A percentile compares a stretch with the other conserved stretches of the same genome.
These are phyloP conservation scores for Leishmania arabica DNA, from an alignment of 208 protist genomes.

Conservation along the genomic window DNA sequence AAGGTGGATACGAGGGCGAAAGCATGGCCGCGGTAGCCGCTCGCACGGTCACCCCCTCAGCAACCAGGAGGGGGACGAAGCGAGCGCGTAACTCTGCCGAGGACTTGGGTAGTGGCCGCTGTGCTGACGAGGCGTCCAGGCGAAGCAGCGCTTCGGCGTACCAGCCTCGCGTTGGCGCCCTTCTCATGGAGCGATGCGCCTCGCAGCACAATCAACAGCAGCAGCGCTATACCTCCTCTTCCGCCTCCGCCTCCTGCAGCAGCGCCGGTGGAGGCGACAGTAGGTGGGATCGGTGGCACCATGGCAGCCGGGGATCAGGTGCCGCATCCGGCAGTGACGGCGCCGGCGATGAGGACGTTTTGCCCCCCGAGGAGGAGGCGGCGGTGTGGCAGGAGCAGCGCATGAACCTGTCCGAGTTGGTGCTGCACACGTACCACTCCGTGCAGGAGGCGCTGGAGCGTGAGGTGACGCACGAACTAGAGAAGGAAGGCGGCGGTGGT, in stretches of 20 bases:
- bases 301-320: background rate
- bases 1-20: slow-evolving; percentile 52
- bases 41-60: slow-evolving; percentile 4
- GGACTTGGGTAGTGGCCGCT: background rate
- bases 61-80: background rate
- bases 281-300: background rate
- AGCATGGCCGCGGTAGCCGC: slow-evolving; percentile 18
- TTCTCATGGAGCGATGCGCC: slow-evolving; percentile 19
- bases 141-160: background rate
- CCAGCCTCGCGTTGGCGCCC: slow-evolving; percentile 2
- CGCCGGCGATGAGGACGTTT: slow-evolving; percentile 20
- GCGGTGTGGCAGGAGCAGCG: slow-evolving; percentile 31
- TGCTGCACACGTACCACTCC: slow-evolving; percentile 45
- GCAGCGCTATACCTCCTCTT: background rate
- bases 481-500: background rate
- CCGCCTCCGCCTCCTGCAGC: slow-evolving; percentile 7
- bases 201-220: slow-evolving; percentile 24
- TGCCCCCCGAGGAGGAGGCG: slow-evolving; percentile 27
- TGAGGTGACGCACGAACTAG: slow-evolving; percentile 14
- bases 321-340: slow-evolving; percentile 11
- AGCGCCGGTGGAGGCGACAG: background rate
- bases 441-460: slow-evolving; percentile 19
- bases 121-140: background rate
- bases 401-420: slow-evolving; percentile 49
- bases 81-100: slow-evolving; percentile 3